Evolutionary conservation across 176 grass and related monocot species (phyloP), one percentile per base, ranked within the genome.

Genomic region (Poa annua): DNA sequence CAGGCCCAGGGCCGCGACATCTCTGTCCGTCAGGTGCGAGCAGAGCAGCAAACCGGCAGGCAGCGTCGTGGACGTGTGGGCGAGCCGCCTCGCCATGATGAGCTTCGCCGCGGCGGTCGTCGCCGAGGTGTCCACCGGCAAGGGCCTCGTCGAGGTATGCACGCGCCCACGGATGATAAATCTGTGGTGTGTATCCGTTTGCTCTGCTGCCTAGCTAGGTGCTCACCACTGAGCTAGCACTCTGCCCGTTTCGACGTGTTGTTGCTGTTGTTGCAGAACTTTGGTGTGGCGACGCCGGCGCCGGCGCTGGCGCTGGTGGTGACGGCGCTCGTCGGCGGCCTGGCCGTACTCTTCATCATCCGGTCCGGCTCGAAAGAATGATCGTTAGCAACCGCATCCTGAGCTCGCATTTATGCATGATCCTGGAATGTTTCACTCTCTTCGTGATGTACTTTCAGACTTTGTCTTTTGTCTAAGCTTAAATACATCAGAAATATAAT

Each of bases 41-140:
- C 90, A 94, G 87, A 83, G 84, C 73, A n/a, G 85, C 8, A 89
- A 93, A 76, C 64, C 76, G 54, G 80, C 54, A 63, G 88, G 55
- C 44, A 68, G 32, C 76, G 89, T 57, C 29, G 57, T 88, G 8
- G 90, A 67, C 88, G 80, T 92, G 35, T 95, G 96, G 96, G 76
- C 93, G 26, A 87, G 96, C 42, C 96, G 92, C 48, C 76, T 88
- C 49, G 96, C 92, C 76, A 98, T 98, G 96, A 12, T 92, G 22
- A 84, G 96, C 81, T 87, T 98, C 90, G 81, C 91, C 39, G 91
- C 83, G 11, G 96, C 96, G 32, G 88, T 98, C 72, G 66, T 87
- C 80, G 53, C 91, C 57, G 96, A 98, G 87, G 64, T 98, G 38
- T 77, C 83, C 60, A 95, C 91, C 63, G 96, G 96, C 57, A 92